Conservation (phyloP, 176 grass and related monocot species). For the Olyra latifolia region DNA sequence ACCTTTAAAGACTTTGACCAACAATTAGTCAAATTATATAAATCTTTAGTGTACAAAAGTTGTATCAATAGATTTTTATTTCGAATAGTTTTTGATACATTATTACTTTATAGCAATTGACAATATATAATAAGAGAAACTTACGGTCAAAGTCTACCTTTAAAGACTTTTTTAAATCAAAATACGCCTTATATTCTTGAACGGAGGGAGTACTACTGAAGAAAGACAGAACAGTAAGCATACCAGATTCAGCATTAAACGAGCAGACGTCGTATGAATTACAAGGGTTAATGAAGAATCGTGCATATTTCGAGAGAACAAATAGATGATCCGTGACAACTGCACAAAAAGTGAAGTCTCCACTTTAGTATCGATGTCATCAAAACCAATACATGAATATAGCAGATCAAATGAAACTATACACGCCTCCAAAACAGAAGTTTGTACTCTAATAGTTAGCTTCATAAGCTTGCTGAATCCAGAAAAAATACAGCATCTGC, state of each 20-base stretch:
- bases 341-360: slow-evolving; percentile 54
- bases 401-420: neutral
- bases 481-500: slow-evolving; percentile 9
- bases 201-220: too few relatives aligned
- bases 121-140: too few relatives aligned
- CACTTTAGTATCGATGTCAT: slow-evolving; percentile 30
- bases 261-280: slow-evolving; percentile 97
- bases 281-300: slow-evolving; percentile 94
- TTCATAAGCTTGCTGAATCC: neutral
- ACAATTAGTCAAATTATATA: too few relatives aligned
- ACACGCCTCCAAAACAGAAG: neutral
- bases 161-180: too few relatives aligned
- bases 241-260: slow-evolving; percentile 99
- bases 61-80: too few relatives aligned
- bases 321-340: slow-evolving; percentile 95
- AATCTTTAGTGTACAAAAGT: too few relatives aligned
- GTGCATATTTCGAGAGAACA: slow-evolving; percentile 99
- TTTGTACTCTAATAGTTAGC: neutral
- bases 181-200: too few relatives aligned
- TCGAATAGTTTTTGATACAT: too few relatives aligned
- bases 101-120: too few relatives aligned
- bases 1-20: too few relatives aligned
- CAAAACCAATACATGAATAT: slow-evolving; percentile 16
- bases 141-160: too few relatives aligned
- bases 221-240: slow-evolving; percentile 35